Evolutionary conservation across 306 rosid genomes (phyloP), one percentile per base, ranked within the genome.

Genomic region (Chamaecrista fasciculata): DNA sequence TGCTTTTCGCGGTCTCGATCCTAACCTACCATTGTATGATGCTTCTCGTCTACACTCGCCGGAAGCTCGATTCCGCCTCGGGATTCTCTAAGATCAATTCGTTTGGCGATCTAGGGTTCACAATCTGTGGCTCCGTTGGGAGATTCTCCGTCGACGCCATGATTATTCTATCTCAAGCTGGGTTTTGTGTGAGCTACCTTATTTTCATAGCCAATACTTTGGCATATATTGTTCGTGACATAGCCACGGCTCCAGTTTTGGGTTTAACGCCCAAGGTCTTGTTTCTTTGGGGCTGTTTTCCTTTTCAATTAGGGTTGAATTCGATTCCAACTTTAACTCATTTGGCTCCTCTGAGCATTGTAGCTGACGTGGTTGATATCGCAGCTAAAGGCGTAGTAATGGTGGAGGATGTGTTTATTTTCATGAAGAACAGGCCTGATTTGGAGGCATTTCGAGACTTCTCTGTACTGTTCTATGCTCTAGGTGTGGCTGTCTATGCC

Each of bases 21-120:
- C 74, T 86, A 67, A 86, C 96, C 33, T 85, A 89, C 63, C 61
- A 89, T 82, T 86, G 96, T 19, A 89, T 86, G 96, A 78, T 89
- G 77, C 96, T 86, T 3, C 81, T 89, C 0, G 86, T 89, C 62
- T 29, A 19, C 44, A 86, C 96, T 0, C 92, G 92, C 52, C 89
- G 89, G 18, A 83, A 78, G 52, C 90, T 84, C 33, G 87, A 89
- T 7, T 77, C 90, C 36, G 5, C 56, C 1, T 0, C 1, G 3
- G 80, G 80, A 0, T 67, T 66, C 78, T 40, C 91, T 53, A 85
- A 81, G 55, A 73, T 86, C 79, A 5, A 64, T 0, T 89, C 96
- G 1, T 89, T 89, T 7, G 96, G 92, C 7, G 96, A 89, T 29
- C 62, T 89, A 0, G 96, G 89, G 8, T 89, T 84, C 62, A 29